phyloP scores from a whole-genome alignment of 106 monocot genomes.

The Posidonia australis region DNA sequence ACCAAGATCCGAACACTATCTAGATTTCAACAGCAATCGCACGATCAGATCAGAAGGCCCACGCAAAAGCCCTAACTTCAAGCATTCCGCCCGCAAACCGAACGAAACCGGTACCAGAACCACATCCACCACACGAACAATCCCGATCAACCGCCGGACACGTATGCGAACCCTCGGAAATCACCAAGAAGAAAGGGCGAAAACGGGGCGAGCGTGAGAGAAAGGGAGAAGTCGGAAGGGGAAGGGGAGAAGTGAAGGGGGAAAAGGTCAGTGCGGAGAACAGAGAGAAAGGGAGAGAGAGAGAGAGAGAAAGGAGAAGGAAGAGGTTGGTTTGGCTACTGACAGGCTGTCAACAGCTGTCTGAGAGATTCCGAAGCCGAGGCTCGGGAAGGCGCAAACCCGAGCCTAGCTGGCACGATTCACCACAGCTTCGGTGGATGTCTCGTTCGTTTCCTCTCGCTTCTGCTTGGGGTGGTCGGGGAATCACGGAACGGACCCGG shows the following conservation, averaged over 20 bases:
- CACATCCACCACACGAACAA: neutral
- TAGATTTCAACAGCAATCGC: neutral
- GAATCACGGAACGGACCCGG: too few species aligned
- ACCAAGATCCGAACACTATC: too few species aligned
- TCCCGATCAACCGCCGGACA: neutral
- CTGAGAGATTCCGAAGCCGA: neutral
- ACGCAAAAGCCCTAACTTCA: too few species aligned
- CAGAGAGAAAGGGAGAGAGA: constrained; percentile 9
- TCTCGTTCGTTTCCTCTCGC: too few species aligned
- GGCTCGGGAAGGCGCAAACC: neutral
- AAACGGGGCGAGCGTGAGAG: neutral
- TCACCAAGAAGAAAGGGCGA: neutral
- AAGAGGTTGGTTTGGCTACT: constrained; percentile 6
- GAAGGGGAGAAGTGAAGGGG: neutral
- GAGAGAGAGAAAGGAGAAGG: neutral
- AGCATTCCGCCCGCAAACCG: neutral
- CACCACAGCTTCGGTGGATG: too few species aligned
- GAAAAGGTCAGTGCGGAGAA: constrained; percentile 1
- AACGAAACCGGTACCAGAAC: neutral
- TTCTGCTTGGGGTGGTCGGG: too few species aligned
- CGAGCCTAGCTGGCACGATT: too few species aligned
- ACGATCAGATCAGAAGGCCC: neutral
- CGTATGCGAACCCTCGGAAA: too few species aligned
- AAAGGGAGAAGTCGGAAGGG: neutral
- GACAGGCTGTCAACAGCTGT: constrained; percentile 47